Evolutionary conservation across 371 early-diverging fungal genomes (phyloP).

Genomic region (Phascolomyces articulosus): DNA sequence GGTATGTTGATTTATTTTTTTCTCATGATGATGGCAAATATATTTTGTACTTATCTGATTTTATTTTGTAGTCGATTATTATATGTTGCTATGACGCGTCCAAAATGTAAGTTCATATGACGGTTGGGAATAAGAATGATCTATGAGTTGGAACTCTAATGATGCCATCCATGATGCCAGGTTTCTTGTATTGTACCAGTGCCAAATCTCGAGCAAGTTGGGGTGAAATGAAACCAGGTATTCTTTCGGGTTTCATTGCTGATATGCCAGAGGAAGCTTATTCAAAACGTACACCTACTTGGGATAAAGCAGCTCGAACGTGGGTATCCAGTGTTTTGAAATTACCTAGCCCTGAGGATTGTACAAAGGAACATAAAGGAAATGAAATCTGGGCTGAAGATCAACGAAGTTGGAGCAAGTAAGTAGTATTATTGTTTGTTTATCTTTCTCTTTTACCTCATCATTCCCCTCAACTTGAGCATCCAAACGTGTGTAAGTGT

Average conservation of each 20-base stretch:
- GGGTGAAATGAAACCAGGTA: background rate
- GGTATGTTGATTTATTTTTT: constrained; percentile 66
- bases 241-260: constrained; percentile 7
- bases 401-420: background rate
- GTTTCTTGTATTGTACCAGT: constrained; percentile 19
- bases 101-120: constrained; percentile 17
- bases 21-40: too few relatives aligned
- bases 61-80: constrained; percentile 18
- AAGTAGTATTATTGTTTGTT: too few relatives aligned
- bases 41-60: background rate
- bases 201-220: constrained; percentile 8
- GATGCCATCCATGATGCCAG: too few relatives aligned
- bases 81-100: constrained; percentile 28
- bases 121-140: too few relatives aligned
- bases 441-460: too few relatives aligned
- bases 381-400: constrained; percentile 9
- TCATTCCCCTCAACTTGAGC: too few relatives aligned
- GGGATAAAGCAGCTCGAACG: too few relatives aligned
- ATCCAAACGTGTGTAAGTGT: background rate
- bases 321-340: too few relatives aligned
- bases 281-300: background rate
- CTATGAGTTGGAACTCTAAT: too few relatives aligned
- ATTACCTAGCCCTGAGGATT: background rate
- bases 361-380: background rate
- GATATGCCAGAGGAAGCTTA: constrained; percentile 6